These are phyloP conservation scores for Euphorbia lathyris DNA, from an alignment of 345 rosid genomes.

Conservation along the genomic window DNA sequence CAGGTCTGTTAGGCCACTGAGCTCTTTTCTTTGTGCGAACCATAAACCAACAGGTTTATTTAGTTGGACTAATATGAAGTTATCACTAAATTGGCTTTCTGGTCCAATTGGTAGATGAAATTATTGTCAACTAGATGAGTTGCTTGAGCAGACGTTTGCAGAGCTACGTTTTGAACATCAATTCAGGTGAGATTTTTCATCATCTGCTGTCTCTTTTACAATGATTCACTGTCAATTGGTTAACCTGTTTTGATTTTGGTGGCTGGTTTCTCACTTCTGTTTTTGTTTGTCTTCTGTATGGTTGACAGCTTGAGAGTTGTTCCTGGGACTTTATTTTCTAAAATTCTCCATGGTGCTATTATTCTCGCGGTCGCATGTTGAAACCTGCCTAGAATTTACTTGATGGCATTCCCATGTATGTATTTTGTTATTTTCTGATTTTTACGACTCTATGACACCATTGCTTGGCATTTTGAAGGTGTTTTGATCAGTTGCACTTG, in stretches of 20 bases:
- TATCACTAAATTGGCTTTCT: conserved; percentile 48
- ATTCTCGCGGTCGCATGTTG: conserved; percentile 14
- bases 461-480: conserved; percentile 6
- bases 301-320: conserved; percentile 38
- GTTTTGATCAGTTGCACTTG: neutral
- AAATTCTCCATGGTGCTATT: conserved; percentile 32
- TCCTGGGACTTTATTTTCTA: conserved; percentile 32
- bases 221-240: conserved; percentile 15
- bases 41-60: conserved; percentile 23
- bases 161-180: conserved; percentile 37
- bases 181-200: conserved; percentile 47
- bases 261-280: conserved; percentile 24
- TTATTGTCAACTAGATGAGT: conserved; percentile 53
- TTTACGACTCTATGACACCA: neutral
- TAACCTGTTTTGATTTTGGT: conserved; percentile 10
- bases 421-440: conserved; percentile 4
- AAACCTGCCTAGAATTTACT: conserved; percentile 15
- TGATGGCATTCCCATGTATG: conserved; percentile 17
- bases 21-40: conserved; percentile 15
- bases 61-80: conserved; percentile 20
- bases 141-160: conserved; percentile 60
- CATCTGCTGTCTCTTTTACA: conserved; percentile 15
- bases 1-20: conserved; percentile 15
- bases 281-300: conserved; percentile 21
- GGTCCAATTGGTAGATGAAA: conserved; percentile 64